Base-by-base conservation (phyloP, 495 filamentous ascomycete genomes). In the Hypoxylon trugodes region DNA sequence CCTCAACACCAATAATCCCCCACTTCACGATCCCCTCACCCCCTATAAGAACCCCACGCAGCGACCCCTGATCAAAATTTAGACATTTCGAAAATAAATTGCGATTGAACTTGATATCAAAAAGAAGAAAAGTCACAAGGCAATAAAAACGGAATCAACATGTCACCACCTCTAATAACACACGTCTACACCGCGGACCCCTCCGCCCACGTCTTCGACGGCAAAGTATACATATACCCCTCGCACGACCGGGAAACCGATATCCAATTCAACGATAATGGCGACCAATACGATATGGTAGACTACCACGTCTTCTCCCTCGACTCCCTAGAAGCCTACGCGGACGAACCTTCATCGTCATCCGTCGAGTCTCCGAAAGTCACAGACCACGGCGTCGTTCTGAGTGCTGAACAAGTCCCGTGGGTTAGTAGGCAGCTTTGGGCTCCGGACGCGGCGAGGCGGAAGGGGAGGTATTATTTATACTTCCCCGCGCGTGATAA, bases 281-380 rank as follows among this genome's bases (percentile, higher is more conserved):
- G 89, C 73, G 89, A 90, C 77, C 89, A 92, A 73, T 92, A 90
- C 73, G 89, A 88, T 78, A 92, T 92, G 89, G 81, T 78, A 59
- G 86, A 88, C 74, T 88, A 88, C 79, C 85, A 87, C 52, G 86
- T 87, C 69, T 84, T 87, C 73, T 83, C 76, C 4, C 76, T 85
- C 9, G 80, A 81, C 60, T 77, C 77, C 0, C 59, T 65, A n/a
- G 65, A 61, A 25, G 59, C 51, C 26, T 58, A 65, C 61, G 19
- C 55, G 6, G 24, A 26, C 19, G 24, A 16, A 36, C 3, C 57
- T 0, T 21, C 50, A 15, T 30, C 62, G 1, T 35, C 51, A 5
- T 22, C 47, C 6, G 36, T 15, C 15, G 43, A 56, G 8, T 32
- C 63, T 6, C 78, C 76, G 1, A 73, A 76, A 3, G 83, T 86